phyloP scores from a whole-genome alignment of 345 rosid genomes.

The Nephelium lappaceum region DNA sequence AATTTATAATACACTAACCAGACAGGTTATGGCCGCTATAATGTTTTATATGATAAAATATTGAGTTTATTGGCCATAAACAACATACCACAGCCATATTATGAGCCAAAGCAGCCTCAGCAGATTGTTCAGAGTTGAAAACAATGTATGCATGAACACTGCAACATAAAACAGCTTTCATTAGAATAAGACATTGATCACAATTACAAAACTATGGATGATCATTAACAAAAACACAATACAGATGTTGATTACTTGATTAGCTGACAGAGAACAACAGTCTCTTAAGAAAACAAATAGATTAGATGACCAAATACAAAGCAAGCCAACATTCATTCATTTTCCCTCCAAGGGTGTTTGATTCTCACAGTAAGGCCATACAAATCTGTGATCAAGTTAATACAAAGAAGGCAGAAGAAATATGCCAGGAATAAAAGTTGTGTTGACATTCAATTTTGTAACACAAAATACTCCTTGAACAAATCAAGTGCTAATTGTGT shows the following conservation, averaged over 20 bases:
- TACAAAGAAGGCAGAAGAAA: not conserved
- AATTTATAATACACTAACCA: slow-evolving; percentile 6
- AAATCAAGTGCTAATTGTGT: too few species aligned
- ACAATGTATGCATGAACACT: slow-evolving; percentile 95
- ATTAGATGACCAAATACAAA: not conserved
- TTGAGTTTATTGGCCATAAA: not conserved
- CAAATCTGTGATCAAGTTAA: not conserved
- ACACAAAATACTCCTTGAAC: too few species aligned
- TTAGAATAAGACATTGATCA: slow-evolving; percentile 5
- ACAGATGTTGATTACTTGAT: not conserved
- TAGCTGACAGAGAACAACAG: not conserved
- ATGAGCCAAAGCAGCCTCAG: slow-evolving; percentile 74
- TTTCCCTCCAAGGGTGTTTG: not conserved
- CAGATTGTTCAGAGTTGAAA: slow-evolving; percentile 78
- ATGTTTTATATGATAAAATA: not conserved
- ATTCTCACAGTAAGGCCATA: not conserved
- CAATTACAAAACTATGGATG: not conserved
- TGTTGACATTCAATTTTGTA: too few species aligned
- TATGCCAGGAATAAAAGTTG: too few species aligned
- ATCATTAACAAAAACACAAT: not conserved
- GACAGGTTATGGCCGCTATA: not conserved
- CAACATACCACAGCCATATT: slow-evolving; percentile 91
- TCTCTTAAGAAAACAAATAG: not conserved
- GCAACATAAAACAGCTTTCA: slow-evolving; percentile 31
- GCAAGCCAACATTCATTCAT: not conserved